These are phyloP conservation scores for Dissophora ornata DNA, from an alignment of 192 early-diverging fungal genomes.

Conservation along the genomic window DNA sequence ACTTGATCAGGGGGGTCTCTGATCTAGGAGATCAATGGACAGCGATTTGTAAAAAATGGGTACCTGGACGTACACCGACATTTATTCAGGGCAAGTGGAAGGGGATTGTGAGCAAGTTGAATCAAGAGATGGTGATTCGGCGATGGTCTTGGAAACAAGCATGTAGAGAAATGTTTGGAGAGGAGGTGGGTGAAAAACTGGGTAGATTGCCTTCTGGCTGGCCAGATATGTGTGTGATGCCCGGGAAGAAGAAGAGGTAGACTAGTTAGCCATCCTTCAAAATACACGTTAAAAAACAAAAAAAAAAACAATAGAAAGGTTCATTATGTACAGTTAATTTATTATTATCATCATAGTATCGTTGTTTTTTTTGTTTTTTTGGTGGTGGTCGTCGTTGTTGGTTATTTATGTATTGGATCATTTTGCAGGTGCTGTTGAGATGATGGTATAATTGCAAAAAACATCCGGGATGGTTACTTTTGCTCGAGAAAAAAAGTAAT, in stretches of 20 bases:
- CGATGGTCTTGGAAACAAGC: constrained; percentile 8
- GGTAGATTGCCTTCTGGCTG: not conserved
- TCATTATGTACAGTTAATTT: not conserved
- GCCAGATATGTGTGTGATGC: constrained; percentile 5
- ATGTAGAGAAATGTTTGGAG: not conserved
- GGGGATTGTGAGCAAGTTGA: not conserved
- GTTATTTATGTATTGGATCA: too few species aligned
- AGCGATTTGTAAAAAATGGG: constrained; percentile 2
- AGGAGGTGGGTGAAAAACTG: not conserved
- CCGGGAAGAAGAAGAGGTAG: not conserved
- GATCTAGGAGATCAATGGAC: constrained; percentile 14
- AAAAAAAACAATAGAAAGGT: not conserved
- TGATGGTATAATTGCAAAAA: constrained; percentile 12
- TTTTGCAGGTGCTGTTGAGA: not conserved
- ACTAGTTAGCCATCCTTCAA: not conserved
- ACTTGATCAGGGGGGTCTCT: constrained; percentile 6
- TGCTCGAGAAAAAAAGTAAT: too few species aligned
- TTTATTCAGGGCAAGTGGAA: constrained; percentile 39
- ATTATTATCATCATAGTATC: not conserved
- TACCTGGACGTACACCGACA: constrained; percentile 22
- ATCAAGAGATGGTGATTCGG: constrained; percentile 10
- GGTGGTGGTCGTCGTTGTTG: too few species aligned
- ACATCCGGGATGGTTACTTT: too few species aligned
- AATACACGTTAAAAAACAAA: not conserved
- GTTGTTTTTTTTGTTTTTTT: not conserved